Evolutionary conservation across 2,329 filamentous ascomycete genomes (phyloP), one percentile per base, ranked within the genome.

Genomic region (Sordariomycetes sp.): DNA sequence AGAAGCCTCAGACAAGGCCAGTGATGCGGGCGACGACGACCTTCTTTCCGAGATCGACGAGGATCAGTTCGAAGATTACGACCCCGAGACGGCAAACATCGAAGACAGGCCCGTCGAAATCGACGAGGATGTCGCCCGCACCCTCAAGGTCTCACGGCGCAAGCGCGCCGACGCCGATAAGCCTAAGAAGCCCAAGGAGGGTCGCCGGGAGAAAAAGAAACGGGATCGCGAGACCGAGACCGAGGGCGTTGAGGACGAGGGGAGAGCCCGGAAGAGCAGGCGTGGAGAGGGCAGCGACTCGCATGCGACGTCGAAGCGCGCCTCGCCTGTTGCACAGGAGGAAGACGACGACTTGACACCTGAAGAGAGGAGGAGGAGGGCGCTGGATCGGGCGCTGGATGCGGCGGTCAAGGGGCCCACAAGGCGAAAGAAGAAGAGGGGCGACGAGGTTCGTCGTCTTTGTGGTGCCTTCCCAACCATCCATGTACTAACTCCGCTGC

Each of bases 321-420:
- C 71, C 1, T 70, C 74, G 22, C 77, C 77, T n/a, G n/a, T n/a
- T 2, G 81, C 85, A 59, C 79, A 83, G 5, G 84, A 89, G 61
- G 89, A 95, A 61, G 90, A 95, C 60, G 88, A 90, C 65, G 78
- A 86, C 61, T 72, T 97, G 64, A 86, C 87, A 22, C 89, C 90
- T 0, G 90, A 94, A 70, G 89, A 96, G 73, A 81, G 89, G 64
- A 83, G 91, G 64, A 85, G 87, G 64, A 80, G 89, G 63, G 91
- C 90, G 22, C 84, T 99, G 56, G 89, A 96, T 65, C 81, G 85
- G 62, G 87, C 89, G 58, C 89, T 97, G 74, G 89, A 96, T 69
- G 88, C 88, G 58, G 90, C 91, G 1, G 76, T 95, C 64, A 95
- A 95, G 74, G 63, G 64, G 12, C 79, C 76, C 57, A 89, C 89